Percentiles rank a stretch among this genome's conserved stretches.
Conservation (phyloP, 2,329 filamentous ascomycete genomes). For the Aureobasidium mangrovei region DNA sequence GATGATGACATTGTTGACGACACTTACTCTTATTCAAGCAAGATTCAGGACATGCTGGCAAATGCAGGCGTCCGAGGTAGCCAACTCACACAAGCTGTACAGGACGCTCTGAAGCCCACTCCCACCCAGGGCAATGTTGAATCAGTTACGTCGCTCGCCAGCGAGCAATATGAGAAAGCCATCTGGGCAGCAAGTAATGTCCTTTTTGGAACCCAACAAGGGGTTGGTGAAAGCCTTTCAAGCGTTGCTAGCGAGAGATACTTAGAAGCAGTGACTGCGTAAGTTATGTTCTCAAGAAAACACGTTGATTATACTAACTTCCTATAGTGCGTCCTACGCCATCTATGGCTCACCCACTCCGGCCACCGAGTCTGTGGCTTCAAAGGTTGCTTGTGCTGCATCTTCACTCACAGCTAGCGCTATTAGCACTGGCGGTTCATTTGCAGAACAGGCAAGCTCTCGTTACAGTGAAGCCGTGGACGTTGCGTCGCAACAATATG, state of each 20-base stretch:
- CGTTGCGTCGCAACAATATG: conserved; percentile 57
- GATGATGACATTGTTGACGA: conserved; percentile 39
- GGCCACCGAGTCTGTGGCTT: conserved; percentile 33
- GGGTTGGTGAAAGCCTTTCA: conserved; percentile 35
- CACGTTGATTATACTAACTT: background rate
- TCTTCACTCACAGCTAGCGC: conserved; percentile 17
- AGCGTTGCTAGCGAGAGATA: conserved; percentile 48
- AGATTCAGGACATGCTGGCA: conserved; percentile 43
- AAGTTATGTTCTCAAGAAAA: conserved; percentile 25
- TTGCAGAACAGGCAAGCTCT: conserved; percentile 41
- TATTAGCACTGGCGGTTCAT: conserved; percentile 27
- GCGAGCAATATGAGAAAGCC: conserved; percentile 49
- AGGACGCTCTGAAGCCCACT: conserved; percentile 43
- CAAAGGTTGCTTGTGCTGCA: conserved; percentile 27
- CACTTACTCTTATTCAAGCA: conserved; percentile 40
- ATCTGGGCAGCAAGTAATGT: conserved; percentile 48
- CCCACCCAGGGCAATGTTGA: conserved; percentile 40
- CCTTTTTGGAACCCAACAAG: conserved; percentile 43
- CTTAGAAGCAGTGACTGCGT: conserved; percentile 46
- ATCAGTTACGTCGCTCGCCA: conserved; percentile 45
- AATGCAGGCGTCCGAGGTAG: conserved; percentile 45
- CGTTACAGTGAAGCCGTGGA: conserved; percentile 52
- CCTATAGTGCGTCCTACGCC: conserved; percentile 42
- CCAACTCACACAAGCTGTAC: conserved; percentile 47
- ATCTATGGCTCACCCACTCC: conserved; percentile 45